Percentiles rank a stretch among this genome's conserved stretches.
Conservation (phyloP, 768 basidiomycete species). For the Pisolithus tinctorius region DNA sequence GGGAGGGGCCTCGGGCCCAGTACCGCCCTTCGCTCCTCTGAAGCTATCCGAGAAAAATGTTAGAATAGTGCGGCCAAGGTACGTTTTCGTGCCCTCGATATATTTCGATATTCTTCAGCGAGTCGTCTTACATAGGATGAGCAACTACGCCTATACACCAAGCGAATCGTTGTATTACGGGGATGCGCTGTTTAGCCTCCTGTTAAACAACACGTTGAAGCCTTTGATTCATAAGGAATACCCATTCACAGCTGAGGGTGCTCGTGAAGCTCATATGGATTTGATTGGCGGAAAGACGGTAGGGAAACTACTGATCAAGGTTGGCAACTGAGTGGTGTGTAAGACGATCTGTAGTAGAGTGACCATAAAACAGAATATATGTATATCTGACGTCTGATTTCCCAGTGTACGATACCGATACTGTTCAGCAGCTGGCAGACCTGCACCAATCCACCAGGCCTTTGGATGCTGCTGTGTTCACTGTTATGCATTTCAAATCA, state of each 20-base stretch:
- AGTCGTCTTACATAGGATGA: conserved; percentile 40
- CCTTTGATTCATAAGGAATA: conserved; percentile 72
- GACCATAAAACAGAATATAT: too few relatives aligned
- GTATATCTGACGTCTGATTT: too few relatives aligned
- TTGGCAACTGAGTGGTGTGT: conserved; percentile 23
- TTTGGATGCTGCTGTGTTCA: not conserved
- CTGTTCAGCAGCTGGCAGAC: too few relatives aligned
- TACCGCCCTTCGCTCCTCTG: conserved; percentile 66
- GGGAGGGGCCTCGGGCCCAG: conserved; percentile 87
- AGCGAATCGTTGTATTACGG: conserved; percentile 69
- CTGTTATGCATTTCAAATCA: not conserved
- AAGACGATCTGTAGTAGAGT: too few relatives aligned
- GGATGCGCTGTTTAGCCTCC: conserved; percentile 52
- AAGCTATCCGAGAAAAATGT: conserved; percentile 79
- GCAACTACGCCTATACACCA: conserved; percentile 65
- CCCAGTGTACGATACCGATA: too few relatives aligned
- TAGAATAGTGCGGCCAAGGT: conserved; percentile 71
- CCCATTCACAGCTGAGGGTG: conserved; percentile 76
- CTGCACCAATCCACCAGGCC: not conserved
- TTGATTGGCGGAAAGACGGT: conserved; percentile 69
- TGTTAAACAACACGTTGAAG: conserved; percentile 54
- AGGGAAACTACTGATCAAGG: conserved; percentile 83
- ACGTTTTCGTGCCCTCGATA: conserved; percentile 14
- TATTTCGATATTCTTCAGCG: not conserved
- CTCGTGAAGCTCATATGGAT: conserved; percentile 70